Base-by-base conservation (phyloP, 345 rosid species). In the Boechera divaricarpa region DNA sequence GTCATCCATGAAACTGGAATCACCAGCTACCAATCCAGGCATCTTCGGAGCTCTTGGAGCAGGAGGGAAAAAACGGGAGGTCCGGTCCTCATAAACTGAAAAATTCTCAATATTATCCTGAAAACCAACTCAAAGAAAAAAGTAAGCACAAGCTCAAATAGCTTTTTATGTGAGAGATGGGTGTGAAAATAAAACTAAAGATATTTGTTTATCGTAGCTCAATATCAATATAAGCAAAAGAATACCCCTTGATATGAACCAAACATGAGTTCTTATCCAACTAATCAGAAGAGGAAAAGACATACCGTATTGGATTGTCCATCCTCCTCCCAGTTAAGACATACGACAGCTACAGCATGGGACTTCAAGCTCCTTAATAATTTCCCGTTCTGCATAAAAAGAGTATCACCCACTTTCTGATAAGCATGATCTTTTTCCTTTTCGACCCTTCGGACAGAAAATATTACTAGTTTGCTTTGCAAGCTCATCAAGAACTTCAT, bases 241-340 rank as follows among this genome's bases (percentile, higher is more conserved):
- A 18, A 21, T 29, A 10, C 48, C 21, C 13, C 12, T 49, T 41
- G 12, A 51, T 52, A 51, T 39, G 42, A 69, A 28, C 33, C n/a
- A 56, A 62, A 28, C 51, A 58, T 7, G 39, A 67, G 10, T 67
- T 58, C 21, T 61, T 67, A 13, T 28, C 0, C 2, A 53, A 69
- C 24, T 32, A 60, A 76, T 59, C 35, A 69, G 39, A 44, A 36
- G 49, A 44, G 41, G 49, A 29, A 4, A 73, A 68, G 71, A 36
- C 86, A 70, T 83, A 91, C 93, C 44, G 44, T 80, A 26, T 61
- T 75, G 44, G 75, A 62, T 42, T 86, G 82, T 44, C 87, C 85
- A 41, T 92, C 97, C 81, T 90, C 95, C 81, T 87, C 97, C 98
- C 97, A 87, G 75, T 88, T 84, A 79, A 92, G 97, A 81, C 90